Evolutionary conservation across 176 grass and related monocot genomes (phyloP).

Genomic region (Phyllostachys edulis): DNA sequence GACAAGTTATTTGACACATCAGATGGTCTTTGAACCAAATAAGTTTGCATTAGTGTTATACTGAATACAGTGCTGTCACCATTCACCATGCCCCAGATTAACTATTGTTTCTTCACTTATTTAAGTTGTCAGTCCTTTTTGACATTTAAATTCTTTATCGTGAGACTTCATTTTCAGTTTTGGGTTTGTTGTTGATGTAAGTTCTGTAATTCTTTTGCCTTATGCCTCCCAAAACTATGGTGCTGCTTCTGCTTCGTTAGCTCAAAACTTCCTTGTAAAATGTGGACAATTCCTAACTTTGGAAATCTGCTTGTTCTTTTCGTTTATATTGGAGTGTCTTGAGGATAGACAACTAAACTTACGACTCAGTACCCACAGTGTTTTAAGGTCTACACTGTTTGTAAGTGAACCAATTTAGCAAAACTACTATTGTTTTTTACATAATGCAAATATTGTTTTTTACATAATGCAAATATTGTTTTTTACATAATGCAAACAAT

Average conservation of each 20-base stretch:
- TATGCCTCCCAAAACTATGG: neutral
- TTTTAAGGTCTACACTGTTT: conserved; percentile 4
- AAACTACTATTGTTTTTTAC: neutral
- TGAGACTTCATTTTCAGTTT: neutral
- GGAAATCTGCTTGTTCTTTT: neutral
- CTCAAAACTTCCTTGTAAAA: neutral
- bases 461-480: neutral
- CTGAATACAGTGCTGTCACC: neutral
- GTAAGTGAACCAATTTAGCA: neutral
- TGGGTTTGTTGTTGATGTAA: neutral
- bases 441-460: neutral
- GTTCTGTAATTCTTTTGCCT: conserved; percentile 2
- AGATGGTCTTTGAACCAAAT: neutral
- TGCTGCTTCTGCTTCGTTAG: neutral
- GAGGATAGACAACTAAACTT: neutral
- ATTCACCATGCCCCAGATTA: conserved; percentile 15
- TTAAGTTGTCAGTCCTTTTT: neutral
- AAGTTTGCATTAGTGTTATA: neutral
- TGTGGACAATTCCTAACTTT: neutral
- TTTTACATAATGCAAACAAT: neutral
- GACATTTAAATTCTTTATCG: neutral
- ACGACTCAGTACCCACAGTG: neutral
- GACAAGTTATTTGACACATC: neutral
- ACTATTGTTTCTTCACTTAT: neutral
- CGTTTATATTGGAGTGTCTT: neutral